phyloP scores from a whole-genome alignment of 2,329 filamentous ascomycete species.

The Allantophomopsis lycopodina region DNA sequence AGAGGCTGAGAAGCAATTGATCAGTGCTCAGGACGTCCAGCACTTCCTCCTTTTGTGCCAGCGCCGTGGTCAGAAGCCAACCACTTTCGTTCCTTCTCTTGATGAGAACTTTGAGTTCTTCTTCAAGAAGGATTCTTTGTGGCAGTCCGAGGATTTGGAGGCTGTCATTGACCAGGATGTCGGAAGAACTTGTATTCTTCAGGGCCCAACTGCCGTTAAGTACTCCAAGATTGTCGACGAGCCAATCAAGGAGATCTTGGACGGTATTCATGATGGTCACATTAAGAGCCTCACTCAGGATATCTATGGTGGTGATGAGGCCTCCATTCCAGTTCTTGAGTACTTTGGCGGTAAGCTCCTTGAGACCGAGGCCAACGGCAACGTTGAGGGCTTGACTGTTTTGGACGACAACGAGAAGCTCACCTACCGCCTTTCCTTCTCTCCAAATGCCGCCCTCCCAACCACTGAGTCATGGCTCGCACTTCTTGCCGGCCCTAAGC shows the following conservation, averaged over 20 bases:
- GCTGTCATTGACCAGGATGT: constrained; percentile 95
- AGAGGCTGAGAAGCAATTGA: constrained; percentile 77
- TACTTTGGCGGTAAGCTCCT: constrained; percentile 89
- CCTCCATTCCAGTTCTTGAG: constrained; percentile 70
- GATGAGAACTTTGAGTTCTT: constrained; percentile 98
- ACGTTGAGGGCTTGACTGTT: constrained; percentile 76
- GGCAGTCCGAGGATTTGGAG: constrained; percentile 96
- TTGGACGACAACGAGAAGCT: constrained; percentile 69
- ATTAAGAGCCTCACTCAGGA: constrained; percentile 70
- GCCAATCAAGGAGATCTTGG: constrained; percentile 88
- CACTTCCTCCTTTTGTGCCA: constrained; percentile 91
- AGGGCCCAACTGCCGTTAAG: constrained; percentile 84
- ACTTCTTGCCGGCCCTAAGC: constrained; percentile 70
- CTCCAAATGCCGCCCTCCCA: constrained; percentile 61
- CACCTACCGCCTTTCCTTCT: constrained; percentile 69
- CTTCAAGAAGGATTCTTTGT: constrained; percentile 99
- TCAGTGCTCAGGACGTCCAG: constrained; percentile 96
- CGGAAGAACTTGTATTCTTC: constrained; percentile 87
- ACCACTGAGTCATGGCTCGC: constrained; percentile 74
- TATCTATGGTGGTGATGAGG: constrained; percentile 61
- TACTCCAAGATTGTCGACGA: constrained; percentile 86
- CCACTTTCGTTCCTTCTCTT: constrained; percentile 88
- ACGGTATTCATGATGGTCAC: constrained; percentile 78
- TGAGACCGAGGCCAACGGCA: constrained; percentile 55
- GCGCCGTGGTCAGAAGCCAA: constrained; percentile 85